A percentile compares a stretch with the other conserved stretches of the same genome.
phyloP scores from a whole-genome alignment of 2,329 filamentous ascomycete species.

The Leptosphaerulina australis region DNA sequence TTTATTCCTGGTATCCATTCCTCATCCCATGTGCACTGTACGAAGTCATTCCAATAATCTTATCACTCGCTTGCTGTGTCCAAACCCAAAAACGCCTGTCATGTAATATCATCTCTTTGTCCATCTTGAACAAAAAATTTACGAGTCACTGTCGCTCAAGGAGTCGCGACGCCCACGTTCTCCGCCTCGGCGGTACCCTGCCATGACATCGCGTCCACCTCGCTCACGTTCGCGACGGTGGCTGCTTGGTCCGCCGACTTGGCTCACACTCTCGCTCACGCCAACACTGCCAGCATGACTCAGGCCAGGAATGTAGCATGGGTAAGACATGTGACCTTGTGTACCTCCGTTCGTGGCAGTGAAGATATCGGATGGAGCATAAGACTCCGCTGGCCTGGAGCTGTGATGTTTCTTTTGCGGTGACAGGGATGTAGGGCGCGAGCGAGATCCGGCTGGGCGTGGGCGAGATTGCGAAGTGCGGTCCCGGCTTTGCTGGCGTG shows the following conservation, averaged over 20 bases:
- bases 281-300: slow-evolving; percentile 48
- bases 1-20: slow-evolving; percentile 8
- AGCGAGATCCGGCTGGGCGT: slow-evolving; percentile 30
- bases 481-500: slow-evolving; percentile 29
- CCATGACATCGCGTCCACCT: slow-evolving; percentile 50
- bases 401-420: slow-evolving; percentile 44
- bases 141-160: slow-evolving; percentile 59
- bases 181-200: slow-evolving; percentile 51
- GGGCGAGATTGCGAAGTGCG: slow-evolving; percentile 24
- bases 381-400: slow-evolving; percentile 31
- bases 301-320: slow-evolving; percentile 62
- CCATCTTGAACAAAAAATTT: background rate
- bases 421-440: slow-evolving; percentile 41
- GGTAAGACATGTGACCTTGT: slow-evolving; percentile 61
- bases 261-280: slow-evolving; percentile 48
- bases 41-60: background rate
- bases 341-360: slow-evolving; percentile 48
- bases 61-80: slow-evolving; percentile 6
- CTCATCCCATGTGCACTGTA: slow-evolving; percentile 1
- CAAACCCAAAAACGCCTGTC: slow-evolving; percentile 14
- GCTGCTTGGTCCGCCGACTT: slow-evolving; percentile 45
- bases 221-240: slow-evolving; percentile 16
- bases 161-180: slow-evolving; percentile 57
- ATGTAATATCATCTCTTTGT: background rate
- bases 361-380: slow-evolving; percentile 43